These are phyloP conservation scores for Ceratocystis eucalypticola DNA, from an alignment of 2,329 filamentous ascomycete species.

Conservation along the genomic window DNA sequence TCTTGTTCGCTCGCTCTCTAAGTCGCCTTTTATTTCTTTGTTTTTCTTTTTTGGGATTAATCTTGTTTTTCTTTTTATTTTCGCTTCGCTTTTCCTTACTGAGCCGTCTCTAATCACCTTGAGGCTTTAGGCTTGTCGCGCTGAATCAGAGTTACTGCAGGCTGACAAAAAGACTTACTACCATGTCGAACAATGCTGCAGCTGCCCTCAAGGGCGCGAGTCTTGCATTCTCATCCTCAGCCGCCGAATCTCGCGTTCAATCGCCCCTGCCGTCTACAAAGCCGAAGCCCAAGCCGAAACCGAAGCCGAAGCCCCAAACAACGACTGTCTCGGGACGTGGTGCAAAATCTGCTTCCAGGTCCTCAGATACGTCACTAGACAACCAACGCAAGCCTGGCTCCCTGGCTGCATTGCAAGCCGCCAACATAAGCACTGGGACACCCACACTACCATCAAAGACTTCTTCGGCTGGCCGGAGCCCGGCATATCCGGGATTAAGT, in stretches of 20 bases:
- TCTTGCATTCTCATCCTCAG: conserved; percentile 2
- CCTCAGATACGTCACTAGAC: neutral
- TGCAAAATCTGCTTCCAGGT: neutral
- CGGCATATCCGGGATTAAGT: neutral
- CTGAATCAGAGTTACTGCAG: too few relatives aligned
- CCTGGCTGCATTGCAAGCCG: conserved; percentile 11
- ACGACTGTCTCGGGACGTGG: neutral
- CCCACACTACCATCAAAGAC: neutral
- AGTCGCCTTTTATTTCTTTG: neutral
- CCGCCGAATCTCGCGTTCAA: neutral
- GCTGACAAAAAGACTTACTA: too few relatives aligned
- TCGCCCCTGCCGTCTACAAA: neutral
- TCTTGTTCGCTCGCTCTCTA: neutral
- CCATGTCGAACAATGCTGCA: conserved; percentile 10
- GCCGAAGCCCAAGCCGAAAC: conserved; percentile 1
- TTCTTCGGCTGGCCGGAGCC: neutral
- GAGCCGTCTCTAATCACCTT: neutral
- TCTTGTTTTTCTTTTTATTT: neutral
- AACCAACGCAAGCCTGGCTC: neutral
- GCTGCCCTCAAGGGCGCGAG: conserved; percentile 10
- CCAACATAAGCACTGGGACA: neutral
- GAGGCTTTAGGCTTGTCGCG: too few relatives aligned
- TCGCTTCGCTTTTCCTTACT: neutral
- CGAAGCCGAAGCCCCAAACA: neutral
- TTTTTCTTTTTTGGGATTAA: neutral